Base-by-base conservation (phyloP, 1,284 basidiomycete genomes). In the Pascua sp. region DNA sequence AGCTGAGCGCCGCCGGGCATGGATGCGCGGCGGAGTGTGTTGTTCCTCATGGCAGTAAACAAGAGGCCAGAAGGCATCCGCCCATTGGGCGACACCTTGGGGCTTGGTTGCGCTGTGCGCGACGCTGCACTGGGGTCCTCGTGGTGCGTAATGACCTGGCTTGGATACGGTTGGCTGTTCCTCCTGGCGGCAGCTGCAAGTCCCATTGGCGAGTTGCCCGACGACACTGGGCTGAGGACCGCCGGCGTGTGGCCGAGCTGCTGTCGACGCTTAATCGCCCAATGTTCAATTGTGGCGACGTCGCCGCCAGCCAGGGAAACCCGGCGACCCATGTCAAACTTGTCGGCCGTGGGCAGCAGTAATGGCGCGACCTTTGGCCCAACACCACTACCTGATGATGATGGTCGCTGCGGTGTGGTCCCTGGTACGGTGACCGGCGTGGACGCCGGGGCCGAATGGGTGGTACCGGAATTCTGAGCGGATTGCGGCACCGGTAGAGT, bases 1-100 rank as follows among this genome's bases (percentile, higher is more conserved):
- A 73, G 62, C 60, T 72, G 71, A 4, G 69, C 63, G 1, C 57
- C 62, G 42, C 68, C 67, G 1, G 72, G 72, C 65, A 76, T 68
- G 43, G 67, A 70, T 2, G 72, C 62, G 40, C 73, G 53, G 36
- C 72, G 61, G 12, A 64, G 59, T 5, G 51, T 52, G 58, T 75
- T 75, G 57, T 75, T 75, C n/a, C 70, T 59, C 56, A 75, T 68
- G 1, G 73, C 73, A 0, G 72, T 64, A 44, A 73, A 62, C 42
- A 73, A 63, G 5, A 75, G 58, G 11, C 63, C 59, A 0, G 66
- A 64, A 5, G 73, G 70, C 59, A 64, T 65, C 11, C 65, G 51
- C 47, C 63, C 40, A 47, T 61, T 51, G 57, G 68, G 67, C 1
- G 69, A 71, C 18, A 70, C 50, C 53, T 70, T 69, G 8, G 71